Conservation (phyloP, 306 rosid species). For the Medicago lupulina region DNA sequence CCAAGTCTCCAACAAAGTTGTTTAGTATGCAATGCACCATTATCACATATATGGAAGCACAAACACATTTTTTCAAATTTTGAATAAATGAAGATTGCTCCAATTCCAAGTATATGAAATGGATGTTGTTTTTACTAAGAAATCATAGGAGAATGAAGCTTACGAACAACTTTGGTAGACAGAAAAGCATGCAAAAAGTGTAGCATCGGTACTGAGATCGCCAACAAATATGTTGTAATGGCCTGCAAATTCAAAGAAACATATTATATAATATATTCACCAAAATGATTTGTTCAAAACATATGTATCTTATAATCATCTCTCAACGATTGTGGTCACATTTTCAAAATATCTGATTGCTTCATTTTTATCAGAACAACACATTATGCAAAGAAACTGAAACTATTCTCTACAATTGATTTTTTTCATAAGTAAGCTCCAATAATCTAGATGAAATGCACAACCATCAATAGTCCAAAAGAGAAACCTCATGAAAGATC, state of each 20-base stretch:
- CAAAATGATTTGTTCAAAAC: slow-evolving; percentile 6
- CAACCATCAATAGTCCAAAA: no score
- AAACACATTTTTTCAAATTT: not conserved
- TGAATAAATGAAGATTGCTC: slow-evolving; percentile 9
- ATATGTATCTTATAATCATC: slow-evolving; percentile 1
- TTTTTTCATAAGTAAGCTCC: no score
- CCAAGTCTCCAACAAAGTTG: slow-evolving; percentile 13
- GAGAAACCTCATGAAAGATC: no score
- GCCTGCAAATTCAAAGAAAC: slow-evolving; percentile 61
- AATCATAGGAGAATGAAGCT: slow-evolving; percentile 54
- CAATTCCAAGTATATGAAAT: slow-evolving; percentile 24
- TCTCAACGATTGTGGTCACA: not conserved
- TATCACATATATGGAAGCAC: not conserved
- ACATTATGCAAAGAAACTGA: no score
- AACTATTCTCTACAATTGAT: no score
- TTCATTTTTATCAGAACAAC: no score
- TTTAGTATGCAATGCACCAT: slow-evolving; percentile 6
- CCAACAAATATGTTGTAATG: slow-evolving; percentile 97
- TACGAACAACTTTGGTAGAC: slow-evolving; percentile 96
- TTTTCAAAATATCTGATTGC: no score
- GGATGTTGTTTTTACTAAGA: not conserved
- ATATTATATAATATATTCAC: slow-evolving; percentile 28
- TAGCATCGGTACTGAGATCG: slow-evolving; percentile 98
- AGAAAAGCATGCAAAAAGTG: slow-evolving; percentile 93
- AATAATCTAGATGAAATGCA: no score